Base-by-base conservation (phyloP, 1,284 basidiomycete species). In the Chalciporus piperatoides region DNA sequence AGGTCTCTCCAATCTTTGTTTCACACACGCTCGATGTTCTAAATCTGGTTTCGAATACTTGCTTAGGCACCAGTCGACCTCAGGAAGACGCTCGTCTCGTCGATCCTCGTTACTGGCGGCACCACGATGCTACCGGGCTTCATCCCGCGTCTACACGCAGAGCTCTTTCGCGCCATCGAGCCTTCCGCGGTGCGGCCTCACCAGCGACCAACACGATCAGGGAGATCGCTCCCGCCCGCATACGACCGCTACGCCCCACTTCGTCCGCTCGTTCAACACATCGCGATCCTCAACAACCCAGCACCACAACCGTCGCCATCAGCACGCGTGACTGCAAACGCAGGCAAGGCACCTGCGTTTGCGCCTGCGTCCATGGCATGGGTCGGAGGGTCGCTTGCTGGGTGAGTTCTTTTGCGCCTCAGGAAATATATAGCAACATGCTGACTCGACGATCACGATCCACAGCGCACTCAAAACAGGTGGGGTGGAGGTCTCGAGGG, bases 371-470 rank as follows among this genome's bases (percentile, higher is more conserved):
- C 83, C 30, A 75, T 94, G 67, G 78, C 86, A 0, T 97, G 94
- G 93, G 83, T 97, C n/a, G 94, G 94, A 3, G 94, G 91, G 0
- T 93, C 90, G 30, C 68, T 97, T 12, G 90, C 92, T 2, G 95
- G 94, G 86, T 92, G 67, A 58, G 84, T 72, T 41, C 21, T 21
- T 7, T n/a, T 6, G 15, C 15, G 28, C 24, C n/a, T 38, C 30
- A 3, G 19, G 28, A 1, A 24, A 35, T 2, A 35, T 15, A 12
- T 12, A 7, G 21, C 10, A 19, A n/a, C 44, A 25, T 43, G 7
- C 48, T 59, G 14, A 58, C 30, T 0, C 1, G 36, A 21, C 6
- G 17, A 17, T 17, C 33, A 17, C 27, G 6, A 17, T 21, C 21
- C 15, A 41, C 57, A 85, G 83, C 0, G 74, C 88, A 10, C 72